Percentiles rank a stretch among this genome's conserved stretches.
Conservation (phyloP, 2,329 filamentous ascomycete species). For the Gnomoniopsis sp. region DNA sequence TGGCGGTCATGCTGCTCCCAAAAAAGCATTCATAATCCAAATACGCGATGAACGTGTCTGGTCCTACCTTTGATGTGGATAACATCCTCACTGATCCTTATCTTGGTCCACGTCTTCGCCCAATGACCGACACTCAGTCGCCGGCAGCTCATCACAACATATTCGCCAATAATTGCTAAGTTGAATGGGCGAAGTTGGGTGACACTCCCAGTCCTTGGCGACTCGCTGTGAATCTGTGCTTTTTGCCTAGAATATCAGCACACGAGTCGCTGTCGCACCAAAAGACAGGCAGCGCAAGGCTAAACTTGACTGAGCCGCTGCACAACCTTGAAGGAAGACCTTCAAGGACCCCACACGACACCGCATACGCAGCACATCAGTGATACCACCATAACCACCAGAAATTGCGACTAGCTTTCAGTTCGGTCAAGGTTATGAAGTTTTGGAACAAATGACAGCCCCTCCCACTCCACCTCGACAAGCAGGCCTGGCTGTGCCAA, state of each 20-base stretch:
- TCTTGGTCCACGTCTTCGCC: conserved; percentile 1
- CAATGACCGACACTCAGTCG: neutral
- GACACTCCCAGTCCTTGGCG: neutral
- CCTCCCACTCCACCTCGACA: neutral
- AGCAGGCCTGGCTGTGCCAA: neutral
- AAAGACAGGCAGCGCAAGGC: neutral
- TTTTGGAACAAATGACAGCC: neutral
- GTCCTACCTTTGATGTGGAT: conserved; percentile 1
- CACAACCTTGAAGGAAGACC: neutral
- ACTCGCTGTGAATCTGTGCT: neutral
- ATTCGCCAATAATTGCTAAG: conserved; percentile 14
- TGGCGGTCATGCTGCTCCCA: neutral
- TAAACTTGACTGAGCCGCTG: neutral
- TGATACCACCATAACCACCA: conserved; percentile 7
- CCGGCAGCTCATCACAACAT: conserved; percentile 11
- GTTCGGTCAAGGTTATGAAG: neutral
- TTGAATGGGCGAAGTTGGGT: conserved; percentile 3
- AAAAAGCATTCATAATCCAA: neutral
- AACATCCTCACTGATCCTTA: neutral
- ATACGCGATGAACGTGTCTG: neutral
- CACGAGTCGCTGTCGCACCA: too few relatives aligned
- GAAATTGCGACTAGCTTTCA: neutral
- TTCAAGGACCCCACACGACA: neutral
- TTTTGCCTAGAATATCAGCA: too few relatives aligned
- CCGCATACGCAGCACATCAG: neutral